These are phyloP conservation scores for Favolaschia claudopus DNA, from an alignment of 768 basidiomycete species.

Conservation along the genomic window DNA sequence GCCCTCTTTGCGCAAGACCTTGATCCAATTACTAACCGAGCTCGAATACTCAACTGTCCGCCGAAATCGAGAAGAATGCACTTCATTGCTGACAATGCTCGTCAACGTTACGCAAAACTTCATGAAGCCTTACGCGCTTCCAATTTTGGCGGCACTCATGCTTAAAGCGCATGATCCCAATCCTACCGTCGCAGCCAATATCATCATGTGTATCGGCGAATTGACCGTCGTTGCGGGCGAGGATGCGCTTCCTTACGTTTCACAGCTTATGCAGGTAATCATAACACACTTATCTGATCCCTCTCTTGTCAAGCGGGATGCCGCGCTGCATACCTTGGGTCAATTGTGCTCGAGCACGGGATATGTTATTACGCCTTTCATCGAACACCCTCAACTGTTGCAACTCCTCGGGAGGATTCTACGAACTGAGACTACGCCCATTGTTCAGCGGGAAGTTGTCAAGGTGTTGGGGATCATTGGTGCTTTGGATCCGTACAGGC, in stretches of 20 bases:
- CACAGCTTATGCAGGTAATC: conserved; percentile 90
- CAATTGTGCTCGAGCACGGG: conserved; percentile 96
- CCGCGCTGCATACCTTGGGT: conserved; percentile 92
- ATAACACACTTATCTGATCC: conserved; percentile 91
- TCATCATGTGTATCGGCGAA: conserved; percentile 94
- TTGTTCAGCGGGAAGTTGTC: conserved; percentile 86
- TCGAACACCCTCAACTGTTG: conserved; percentile 92
- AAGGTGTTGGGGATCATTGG: conserved; percentile 96
- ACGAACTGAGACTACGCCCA: conserved; percentile 75
- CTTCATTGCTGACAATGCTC: conserved; percentile 86
- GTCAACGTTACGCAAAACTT: conserved; percentile 92
- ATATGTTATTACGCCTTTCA: conserved; percentile 89
- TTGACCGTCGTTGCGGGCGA: conserved; percentile 93
- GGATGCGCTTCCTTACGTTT: conserved; percentile 83
- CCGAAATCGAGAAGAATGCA: conserved; percentile 90
- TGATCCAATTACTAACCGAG: conserved; percentile 96
- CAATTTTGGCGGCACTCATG: conserved; percentile 92
- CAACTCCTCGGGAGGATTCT: conserved; percentile 85
- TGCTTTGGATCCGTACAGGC: conserved; percentile 93
- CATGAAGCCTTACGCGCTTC: conserved; percentile 94
- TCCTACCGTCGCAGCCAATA: conserved; percentile 88
- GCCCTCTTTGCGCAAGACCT: conserved; percentile 92
- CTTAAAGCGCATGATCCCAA: conserved; percentile 88
- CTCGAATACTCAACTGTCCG: conserved; percentile 95
- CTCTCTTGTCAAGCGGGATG: conserved; percentile 87